Percentiles rank a stretch among this genome's conserved stretches.
These are phyloP conservation scores for Solanum piurae DNA, from an alignment of 257 asterid genomes.

Conservation along the genomic window DNA sequence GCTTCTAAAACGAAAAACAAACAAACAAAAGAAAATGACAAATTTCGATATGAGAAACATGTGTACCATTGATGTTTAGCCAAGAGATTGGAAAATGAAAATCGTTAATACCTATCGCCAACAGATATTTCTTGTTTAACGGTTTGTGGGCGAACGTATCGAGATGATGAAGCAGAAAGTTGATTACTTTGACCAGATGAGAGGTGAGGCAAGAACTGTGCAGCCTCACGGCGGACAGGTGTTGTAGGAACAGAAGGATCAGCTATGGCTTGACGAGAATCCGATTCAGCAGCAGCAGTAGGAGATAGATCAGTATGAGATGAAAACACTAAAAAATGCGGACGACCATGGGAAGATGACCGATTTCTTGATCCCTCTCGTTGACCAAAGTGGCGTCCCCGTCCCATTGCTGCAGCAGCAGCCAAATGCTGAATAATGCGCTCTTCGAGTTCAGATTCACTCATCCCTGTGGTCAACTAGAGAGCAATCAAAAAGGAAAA, in stretches of 20 bases:
- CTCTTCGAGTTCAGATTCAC: conserved; percentile 68
- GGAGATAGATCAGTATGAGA: conserved; percentile 42
- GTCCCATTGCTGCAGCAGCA: conserved; percentile 86
- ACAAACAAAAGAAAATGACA: neutral
- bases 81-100: neutral
- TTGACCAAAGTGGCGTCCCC: conserved; percentile 51
- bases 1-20: conserved; percentile 27
- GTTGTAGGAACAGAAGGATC: conserved; percentile 13
- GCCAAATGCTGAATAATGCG: conserved; percentile 85
- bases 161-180: conserved; percentile 43
- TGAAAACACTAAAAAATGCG: conserved; percentile 45
- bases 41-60: neutral
- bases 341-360: conserved; percentile 43
- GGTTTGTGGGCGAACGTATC: conserved; percentile 17
- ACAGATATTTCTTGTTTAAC: conserved; percentile 18
- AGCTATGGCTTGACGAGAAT: conserved; percentile 22
- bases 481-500: conserved; percentile 4
- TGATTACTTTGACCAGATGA: conserved; percentile 26
- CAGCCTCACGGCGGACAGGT: conserved; percentile 9
- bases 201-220: conserved; percentile 7
- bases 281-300: conserved; percentile 26
- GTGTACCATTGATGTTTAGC: neutral
- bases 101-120: conserved; percentile 35
- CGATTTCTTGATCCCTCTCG: conserved; percentile 58
- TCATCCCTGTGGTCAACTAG: conserved; percentile 60